Evolutionary conservation across 257 asterid species (phyloP).

Genomic region (Przewalskia tangutica): DNA sequence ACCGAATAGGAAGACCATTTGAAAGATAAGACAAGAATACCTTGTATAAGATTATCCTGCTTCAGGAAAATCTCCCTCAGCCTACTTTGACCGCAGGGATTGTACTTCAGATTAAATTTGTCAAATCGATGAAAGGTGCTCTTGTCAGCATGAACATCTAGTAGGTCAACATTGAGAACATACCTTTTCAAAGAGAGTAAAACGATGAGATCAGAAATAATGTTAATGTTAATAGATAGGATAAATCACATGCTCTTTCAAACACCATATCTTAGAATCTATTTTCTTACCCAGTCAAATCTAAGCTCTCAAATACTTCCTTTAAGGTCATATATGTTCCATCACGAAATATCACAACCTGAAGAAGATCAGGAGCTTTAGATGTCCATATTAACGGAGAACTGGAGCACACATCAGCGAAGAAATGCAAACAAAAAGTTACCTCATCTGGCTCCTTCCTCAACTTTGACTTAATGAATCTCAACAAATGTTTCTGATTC

Average conservation of each 20-base stretch:
- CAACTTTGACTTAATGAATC: constrained; percentile 90
- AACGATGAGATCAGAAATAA: constrained; percentile 1
- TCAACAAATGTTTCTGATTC: constrained; percentile 94
- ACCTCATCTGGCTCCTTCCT: constrained; percentile 99
- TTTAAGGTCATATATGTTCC: constrained; percentile 85
- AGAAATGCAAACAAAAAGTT: constrained; percentile 3
- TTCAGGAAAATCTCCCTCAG: constrained; percentile 90
- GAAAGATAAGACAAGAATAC: constrained; percentile 28
- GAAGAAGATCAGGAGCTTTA: constrained; percentile 11
- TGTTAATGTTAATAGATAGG: neutral
- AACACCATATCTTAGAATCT: constrained; percentile 9
- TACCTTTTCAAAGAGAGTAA: constrained; percentile 40
- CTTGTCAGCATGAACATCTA: constrained; percentile 99
- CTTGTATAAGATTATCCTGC: constrained; percentile 99
- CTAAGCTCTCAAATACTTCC: constrained; percentile 95
- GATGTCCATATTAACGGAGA: constrained; percentile 5
- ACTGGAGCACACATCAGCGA: neutral
- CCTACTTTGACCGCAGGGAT: constrained; percentile 99
- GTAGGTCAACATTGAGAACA: constrained; percentile 90
- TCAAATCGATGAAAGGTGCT: constrained; percentile 99
- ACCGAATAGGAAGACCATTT: neutral
- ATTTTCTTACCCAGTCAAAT: constrained; percentile 66
- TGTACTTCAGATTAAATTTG: constrained; percentile 93
- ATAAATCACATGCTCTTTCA: neutral
- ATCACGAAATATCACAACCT: constrained; percentile 92